Evolutionary conservation across 129 eudicot genomes (phyloP).

Genomic region (Pulicaria dysenterica): DNA sequence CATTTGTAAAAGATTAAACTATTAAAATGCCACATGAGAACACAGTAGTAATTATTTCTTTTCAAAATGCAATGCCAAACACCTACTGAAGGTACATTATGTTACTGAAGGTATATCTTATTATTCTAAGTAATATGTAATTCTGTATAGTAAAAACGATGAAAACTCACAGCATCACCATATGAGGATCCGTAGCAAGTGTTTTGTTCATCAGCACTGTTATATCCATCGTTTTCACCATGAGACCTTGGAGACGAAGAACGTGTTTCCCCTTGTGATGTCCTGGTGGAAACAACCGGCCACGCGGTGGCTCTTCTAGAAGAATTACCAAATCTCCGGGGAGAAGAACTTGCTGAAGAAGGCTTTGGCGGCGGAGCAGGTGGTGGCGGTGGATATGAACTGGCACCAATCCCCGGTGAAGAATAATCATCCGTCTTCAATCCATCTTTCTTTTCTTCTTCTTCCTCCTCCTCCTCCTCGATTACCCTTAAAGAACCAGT

Average conservation of each 20-base stretch:
- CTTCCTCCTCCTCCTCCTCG: constrained; percentile 29
- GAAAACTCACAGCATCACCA: constrained; percentile 76
- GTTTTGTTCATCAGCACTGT: constrained; percentile 96
- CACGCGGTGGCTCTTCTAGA: constrained; percentile 67
- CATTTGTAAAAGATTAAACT: not conserved
- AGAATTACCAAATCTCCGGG: constrained; percentile 52
- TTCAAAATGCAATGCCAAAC: not conserved
- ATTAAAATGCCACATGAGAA: not conserved
- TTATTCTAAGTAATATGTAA: constrained; percentile 5
- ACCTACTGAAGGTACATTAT: not conserved
- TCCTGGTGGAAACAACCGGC: constrained; percentile 67
- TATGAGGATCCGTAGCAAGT: constrained; percentile 64
- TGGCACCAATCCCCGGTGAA: constrained; percentile 40
- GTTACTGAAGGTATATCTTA: not conserved
- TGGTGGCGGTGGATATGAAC: constrained; percentile 87
- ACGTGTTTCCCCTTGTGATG: constrained; percentile 66
- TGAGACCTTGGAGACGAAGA: constrained; percentile 85
- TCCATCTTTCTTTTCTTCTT: constrained; percentile 32
- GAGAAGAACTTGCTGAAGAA: constrained; percentile 37
- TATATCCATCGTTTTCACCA: constrained; percentile 90
- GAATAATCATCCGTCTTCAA: constrained; percentile 33
- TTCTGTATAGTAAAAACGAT: constrained; percentile 1
- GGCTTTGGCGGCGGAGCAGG: constrained; percentile 93
- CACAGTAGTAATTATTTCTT: not conserved
- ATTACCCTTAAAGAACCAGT: constrained; percentile 43